Evolutionary conservation across 202 grass and related monocot species (phyloP).

Genomic region (Zoysia matrella): DNA sequence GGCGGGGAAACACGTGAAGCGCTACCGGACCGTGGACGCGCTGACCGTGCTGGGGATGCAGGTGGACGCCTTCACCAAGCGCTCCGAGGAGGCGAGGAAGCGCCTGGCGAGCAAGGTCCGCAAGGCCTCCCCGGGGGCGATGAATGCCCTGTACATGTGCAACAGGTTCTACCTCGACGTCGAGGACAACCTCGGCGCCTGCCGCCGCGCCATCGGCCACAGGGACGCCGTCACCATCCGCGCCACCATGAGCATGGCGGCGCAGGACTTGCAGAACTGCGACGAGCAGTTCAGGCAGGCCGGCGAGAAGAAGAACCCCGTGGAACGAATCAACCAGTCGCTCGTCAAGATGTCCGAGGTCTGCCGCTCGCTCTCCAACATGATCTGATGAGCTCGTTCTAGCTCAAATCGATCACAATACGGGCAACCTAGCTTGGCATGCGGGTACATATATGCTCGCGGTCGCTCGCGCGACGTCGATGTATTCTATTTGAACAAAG

Average conservation of each 20-base stretch:
- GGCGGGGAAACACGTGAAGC: background rate
- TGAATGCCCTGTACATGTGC: constrained; percentile 20
- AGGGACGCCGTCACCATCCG: constrained; percentile 47
- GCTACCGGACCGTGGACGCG: background rate
- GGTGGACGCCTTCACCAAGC: constrained; percentile 34
- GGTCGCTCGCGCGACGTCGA: too few species aligned
- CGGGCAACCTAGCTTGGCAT: background rate
- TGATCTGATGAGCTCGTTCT: constrained; percentile 29
- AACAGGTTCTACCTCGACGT: constrained; percentile 35
- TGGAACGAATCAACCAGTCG: constrained; percentile 30
- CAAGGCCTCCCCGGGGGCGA: background rate
- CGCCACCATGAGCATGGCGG: constrained; percentile 52
- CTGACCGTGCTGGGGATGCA: constrained; percentile 51
- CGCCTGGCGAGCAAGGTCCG: background rate
- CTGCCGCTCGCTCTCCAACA: constrained; percentile 54
- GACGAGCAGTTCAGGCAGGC: constrained; percentile 52
- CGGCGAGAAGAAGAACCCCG: constrained; percentile 31
- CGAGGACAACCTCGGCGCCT: constrained; percentile 46
- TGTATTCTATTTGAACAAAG: too few species aligned
- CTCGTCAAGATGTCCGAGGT: constrained; percentile 47
- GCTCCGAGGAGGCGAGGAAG: constrained; percentile 7
- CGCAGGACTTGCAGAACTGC: constrained; percentile 54
- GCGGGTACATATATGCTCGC: too few species aligned
- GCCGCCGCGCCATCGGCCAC: constrained; percentile 42
- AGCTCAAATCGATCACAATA: background rate